These are phyloP conservation scores for Thielaviopsis musarum DNA, from an alignment of 2,329 filamentous ascomycete species.

Conservation along the genomic window DNA sequence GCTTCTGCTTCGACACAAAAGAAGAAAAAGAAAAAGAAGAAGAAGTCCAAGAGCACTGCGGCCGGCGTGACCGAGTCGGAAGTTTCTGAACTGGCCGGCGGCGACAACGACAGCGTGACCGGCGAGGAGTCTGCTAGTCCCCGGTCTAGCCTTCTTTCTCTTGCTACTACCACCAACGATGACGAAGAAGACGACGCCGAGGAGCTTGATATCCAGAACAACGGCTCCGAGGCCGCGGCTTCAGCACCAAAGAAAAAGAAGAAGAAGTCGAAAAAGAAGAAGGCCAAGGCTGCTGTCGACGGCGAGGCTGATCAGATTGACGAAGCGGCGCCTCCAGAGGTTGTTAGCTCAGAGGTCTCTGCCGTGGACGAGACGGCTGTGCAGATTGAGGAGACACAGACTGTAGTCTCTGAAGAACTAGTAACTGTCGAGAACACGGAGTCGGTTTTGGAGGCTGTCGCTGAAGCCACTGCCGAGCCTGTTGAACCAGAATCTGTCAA, in stretches of 20 bases:
- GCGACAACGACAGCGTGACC: background rate
- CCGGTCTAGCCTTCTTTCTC: background rate
- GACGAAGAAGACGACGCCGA: background rate
- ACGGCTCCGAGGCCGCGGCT: background rate
- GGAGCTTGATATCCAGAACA: background rate
- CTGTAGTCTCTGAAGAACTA: conserved; percentile 5
- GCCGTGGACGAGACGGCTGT: background rate
- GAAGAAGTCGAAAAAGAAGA: conserved; percentile 8
- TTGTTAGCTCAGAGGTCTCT: background rate
- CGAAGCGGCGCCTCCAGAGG: background rate
- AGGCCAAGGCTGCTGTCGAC: background rate
- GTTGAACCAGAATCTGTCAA: background rate
- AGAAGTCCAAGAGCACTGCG: conserved; percentile 1
- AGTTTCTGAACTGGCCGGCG: background rate
- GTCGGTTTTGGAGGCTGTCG: conserved; percentile 5
- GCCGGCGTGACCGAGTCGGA: background rate
- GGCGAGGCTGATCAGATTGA: background rate
- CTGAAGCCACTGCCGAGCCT: background rate
- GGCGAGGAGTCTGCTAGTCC: background rate
- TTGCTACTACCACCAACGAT: background rate
- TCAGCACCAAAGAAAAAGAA: conserved; percentile 4
- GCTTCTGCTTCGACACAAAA: background rate
- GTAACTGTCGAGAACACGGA: conserved; percentile 3
- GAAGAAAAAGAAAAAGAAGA: conserved; percentile 10
- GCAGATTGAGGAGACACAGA: conserved; percentile 2